Base-by-base conservation (phyloP, 805 yeast genomes). In the Clavispora carvajalis region DNA sequence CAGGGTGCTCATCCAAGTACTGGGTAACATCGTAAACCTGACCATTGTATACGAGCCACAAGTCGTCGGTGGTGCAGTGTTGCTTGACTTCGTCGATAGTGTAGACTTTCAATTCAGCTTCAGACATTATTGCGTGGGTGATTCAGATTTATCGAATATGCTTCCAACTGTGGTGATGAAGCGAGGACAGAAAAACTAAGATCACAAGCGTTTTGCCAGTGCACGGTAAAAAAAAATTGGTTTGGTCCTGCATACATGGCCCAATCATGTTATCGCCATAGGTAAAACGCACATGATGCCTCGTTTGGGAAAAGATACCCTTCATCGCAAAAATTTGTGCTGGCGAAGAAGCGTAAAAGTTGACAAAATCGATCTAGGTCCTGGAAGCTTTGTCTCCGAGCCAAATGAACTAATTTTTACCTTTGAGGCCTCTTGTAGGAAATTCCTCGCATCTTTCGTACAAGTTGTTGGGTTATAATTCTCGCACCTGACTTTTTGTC, bases 1-100 rank as follows among this genome's bases (percentile, higher is more conserved):
- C 95, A 19, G 84, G 83, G 57, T 78, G 83, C 48, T 74, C 67
- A 53, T 74, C 71, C 46, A 73, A 59, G 54, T 73, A 69, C 36
- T 47, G 49, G 29, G 69, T 45, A 37, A 63, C 60, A 45, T 68
- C 71, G 57, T 69, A 69, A 13, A 69, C 72, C 41, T 55, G 60
- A 19, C 74, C 74, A 49, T 68, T 66, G 58, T 67, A 65, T 33
- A 67, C 67, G 47, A 68, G 54, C 73, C 74, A 69, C 50, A 67
- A 60, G 53, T 69, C 74, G 37, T 58, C 68, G 24, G 55, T 41
- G 36, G 70, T 52, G 46, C 59, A 67, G 54, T 69, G 74, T 45
- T 62, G 38, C 33, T 62, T 56, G 33, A 73, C 71, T 51, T 69
- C 74, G 44, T 79, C 85, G 50, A 71, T 73, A 26, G 83, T 77